Percentiles rank a stretch among this genome's conserved stretches.
phyloP scores from a whole-genome alignment of 805 yeast species.

The Candida fluviatilis region DNA sequence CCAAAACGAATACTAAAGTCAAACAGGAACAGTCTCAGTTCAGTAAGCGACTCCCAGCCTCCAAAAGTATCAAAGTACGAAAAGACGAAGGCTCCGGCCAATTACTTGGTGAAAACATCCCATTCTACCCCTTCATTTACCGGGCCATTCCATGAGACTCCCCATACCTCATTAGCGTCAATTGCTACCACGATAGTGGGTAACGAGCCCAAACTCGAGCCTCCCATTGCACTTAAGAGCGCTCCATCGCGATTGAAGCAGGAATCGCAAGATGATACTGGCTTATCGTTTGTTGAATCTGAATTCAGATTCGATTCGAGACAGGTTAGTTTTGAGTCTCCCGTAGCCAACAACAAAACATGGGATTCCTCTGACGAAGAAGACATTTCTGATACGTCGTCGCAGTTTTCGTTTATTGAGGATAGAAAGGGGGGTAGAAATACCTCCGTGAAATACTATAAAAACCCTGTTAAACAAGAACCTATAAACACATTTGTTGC shows the following conservation, averaged over 20 bases:
- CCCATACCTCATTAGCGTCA: conserved; percentile 1
- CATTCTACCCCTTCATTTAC: conserved; percentile 1
- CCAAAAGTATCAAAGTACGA: background rate
- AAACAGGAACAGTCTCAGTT: background rate
- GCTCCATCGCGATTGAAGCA: background rate
- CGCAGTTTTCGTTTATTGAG: conserved; percentile 39
- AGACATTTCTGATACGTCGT: conserved; percentile 19
- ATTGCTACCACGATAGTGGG: no score
- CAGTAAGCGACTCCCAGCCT: background rate
- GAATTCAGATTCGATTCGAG: conserved; percentile 11
- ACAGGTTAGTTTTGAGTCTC: conserved; percentile 7
- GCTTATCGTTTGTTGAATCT: conserved; percentile 9
- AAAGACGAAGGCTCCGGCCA: background rate
- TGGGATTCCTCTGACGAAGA: conserved; percentile 2
- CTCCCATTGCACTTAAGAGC: background rate
- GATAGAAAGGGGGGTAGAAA: conserved; percentile 40
- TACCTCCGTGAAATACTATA: conserved; percentile 41
- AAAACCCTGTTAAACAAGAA: conserved; percentile 17
- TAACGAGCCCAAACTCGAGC: background rate
- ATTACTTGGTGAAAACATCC: background rate
- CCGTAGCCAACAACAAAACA: background rate
- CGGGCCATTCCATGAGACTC: background rate
- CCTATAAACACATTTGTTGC: conserved; percentile 20
- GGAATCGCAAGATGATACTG: background rate
- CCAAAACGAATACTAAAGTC: background rate